Evolutionary conservation across 2,329 filamentous ascomycete species (phyloP), one percentile per base, ranked within the genome.

Genomic region (Sarocladium oryzae): DNA sequence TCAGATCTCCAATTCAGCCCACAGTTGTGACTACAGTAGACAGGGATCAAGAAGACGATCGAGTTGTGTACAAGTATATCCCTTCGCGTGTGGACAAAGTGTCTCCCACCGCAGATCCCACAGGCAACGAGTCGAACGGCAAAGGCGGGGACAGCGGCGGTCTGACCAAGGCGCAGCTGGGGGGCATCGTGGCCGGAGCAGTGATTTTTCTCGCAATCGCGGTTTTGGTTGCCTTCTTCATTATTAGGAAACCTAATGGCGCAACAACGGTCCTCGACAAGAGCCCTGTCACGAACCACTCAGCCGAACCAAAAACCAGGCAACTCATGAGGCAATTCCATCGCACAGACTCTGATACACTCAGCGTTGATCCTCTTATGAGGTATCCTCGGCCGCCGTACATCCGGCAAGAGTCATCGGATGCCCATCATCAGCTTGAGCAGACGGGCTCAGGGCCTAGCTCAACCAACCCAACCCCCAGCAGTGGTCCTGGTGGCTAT

Each of bases 131-230:
- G 20, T 61, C 63, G 1, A 54, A 57, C 9, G 55, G n/a, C n/a
- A n/a, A 55, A 16, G 56, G 58, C 18, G 56, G 55, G 8, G 59
- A 64, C 38, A 56, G 62, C 28, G 56, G 62, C 20, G 64, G 68
- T 11, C 63, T 77, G 20, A 68, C 69, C 5, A 61, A 57, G 0
- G 67, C 62, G 1, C 66, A 73, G 23, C 63, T 82, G 2, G 78
- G 73, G 2, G 79, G 79, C 2, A 78, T 82, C 20, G 69, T 82
- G 30, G 75, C 70, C 2, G 78, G 76, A 1, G 73, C 72, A 11
- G 64, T 77, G 2, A 69, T 67, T 0, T 59, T 82, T 10, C 63
- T 82, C 2, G 51, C 77, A 1, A 64, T 74, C 23, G 67, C 81
- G 10, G 35, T 81, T 5, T 63, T 69, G 2, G 70, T 70, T 0